Base-by-base conservation (phyloP, 2,329 filamentous ascomycete genomes). In the Salinomyces thailandicus region DNA sequence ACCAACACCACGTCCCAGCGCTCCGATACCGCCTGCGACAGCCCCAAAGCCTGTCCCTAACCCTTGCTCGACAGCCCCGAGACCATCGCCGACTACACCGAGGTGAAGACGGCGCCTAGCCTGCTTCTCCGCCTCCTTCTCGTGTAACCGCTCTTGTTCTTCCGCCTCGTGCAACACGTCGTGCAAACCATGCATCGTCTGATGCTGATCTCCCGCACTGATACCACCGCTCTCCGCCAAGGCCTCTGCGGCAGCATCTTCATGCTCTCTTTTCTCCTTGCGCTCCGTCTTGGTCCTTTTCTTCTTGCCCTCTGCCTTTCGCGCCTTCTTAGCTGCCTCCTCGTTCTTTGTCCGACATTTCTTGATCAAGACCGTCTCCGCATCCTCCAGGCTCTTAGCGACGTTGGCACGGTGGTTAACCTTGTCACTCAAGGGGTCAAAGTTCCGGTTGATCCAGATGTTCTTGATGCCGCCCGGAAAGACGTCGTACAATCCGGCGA, bases 401-500 rank as follows among this genome's bases (percentile, higher is more conserved):
- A 94, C 65, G 6, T 72, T 63, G 42, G 86, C 76, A 30, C 91
- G 75, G 45, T 76, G 66, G 33, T 83, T 73, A 31, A 96, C 81
- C 57, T 96, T 96, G 43, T 87, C 81, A 31, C 84, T 72, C 8
- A 98, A 71, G 6, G 79, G 72, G 29, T 87, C 84, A 47, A 85
- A 80, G 54, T 98, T 84, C 43, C 89, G 76, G 41, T 95, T 98
- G 50, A 98, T 79, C 87, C 89, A 98, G 31, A 98, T 83, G 49
- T 96, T 96, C 41, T 85, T 77, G 53, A 98, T 81, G 18, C 91
- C 91, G 14, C 91, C 91, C 0, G 91, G 91, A 50, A 95, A 96
- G 1, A 96, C 87, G 57, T 98, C 91, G 52, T 93, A 98, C 0
- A 98, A 68, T 0, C 81, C 81, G 39, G 77, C 73, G 4, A 98